phyloP scores from a whole-genome alignment of 352 stramenopile species.

The Phytopythium cucurbitacearum region DNA sequence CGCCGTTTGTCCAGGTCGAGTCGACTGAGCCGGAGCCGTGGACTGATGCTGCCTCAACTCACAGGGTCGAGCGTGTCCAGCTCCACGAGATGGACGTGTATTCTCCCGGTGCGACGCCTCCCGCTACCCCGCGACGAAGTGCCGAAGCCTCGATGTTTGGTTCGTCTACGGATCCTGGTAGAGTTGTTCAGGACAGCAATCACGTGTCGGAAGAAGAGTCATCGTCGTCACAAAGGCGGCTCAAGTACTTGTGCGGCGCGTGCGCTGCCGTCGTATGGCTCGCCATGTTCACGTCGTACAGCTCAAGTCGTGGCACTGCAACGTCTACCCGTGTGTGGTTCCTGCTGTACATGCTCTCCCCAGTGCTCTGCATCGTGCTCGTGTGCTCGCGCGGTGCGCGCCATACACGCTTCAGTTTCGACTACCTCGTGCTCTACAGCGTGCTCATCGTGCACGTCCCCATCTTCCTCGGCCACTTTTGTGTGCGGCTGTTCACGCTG shows the following conservation, averaged over 20 bases:
- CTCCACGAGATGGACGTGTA: conserved; percentile 16
- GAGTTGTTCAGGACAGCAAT: neutral
- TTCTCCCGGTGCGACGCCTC: conserved; percentile 6
- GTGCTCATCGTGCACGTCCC: conserved; percentile 73
- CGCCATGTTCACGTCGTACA: conserved; percentile 72
- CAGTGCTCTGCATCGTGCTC: conserved; percentile 51
- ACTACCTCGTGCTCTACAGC: conserved; percentile 73
- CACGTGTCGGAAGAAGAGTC: neutral
- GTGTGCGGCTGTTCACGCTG: conserved; percentile 67
- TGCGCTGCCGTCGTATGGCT: conserved; percentile 48
- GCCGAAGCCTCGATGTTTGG: neutral
- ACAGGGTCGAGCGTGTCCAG: conserved; percentile 1
- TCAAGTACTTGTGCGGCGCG: conserved; percentile 38
- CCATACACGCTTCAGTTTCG: conserved; percentile 40
- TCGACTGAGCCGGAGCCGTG: neutral
- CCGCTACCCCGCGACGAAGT: neutral
- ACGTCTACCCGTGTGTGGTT: conserved; percentile 45
- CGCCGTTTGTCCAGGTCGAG: neutral
- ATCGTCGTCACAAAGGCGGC: conserved; percentile 8
- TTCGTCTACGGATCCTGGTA: neutral
- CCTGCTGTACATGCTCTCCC: conserved; percentile 55
- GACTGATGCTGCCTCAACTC: too few species aligned
- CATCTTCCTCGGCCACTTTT: conserved; percentile 78
- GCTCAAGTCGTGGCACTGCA: conserved; percentile 20
- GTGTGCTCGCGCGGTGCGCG: conserved; percentile 37